A percentile compares a stretch with the other conserved stretches of the same genome.
These are phyloP conservation scores for Xylariaceae sp. DNA, from an alignment of 2,329 filamentous ascomycete species.

Conservation along the genomic window DNA sequence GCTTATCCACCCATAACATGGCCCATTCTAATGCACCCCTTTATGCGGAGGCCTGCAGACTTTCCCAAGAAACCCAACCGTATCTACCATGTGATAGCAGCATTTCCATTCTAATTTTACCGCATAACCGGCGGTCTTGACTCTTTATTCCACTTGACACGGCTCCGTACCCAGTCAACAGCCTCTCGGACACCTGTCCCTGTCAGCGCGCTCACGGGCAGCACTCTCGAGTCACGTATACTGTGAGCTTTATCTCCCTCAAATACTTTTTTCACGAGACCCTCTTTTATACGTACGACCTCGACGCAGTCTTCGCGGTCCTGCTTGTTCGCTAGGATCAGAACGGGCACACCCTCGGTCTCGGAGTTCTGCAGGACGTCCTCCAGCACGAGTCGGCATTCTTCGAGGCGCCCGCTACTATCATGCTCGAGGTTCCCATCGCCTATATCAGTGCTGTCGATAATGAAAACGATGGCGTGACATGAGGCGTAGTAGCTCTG, in stretches of 20 bases:
- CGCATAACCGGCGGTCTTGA: slow-evolving; percentile 88
- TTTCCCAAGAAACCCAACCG: background rate
- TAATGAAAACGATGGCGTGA: slow-evolving; percentile 96
- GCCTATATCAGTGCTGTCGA: slow-evolving; percentile 91
- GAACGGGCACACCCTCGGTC: slow-evolving; percentile 83
- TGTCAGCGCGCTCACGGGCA: slow-evolving; percentile 88
- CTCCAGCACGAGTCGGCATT: slow-evolving; percentile 86
- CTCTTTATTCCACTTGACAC: slow-evolving; percentile 97
- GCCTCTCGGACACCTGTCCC: slow-evolving; percentile 86
- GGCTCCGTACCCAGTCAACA: slow-evolving; percentile 90
- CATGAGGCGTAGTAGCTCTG: slow-evolving; percentile 92
- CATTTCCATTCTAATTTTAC: slow-evolving; percentile 37
- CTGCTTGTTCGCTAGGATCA: slow-evolving; percentile 96
- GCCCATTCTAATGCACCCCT: no score
- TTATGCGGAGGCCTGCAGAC: no score
- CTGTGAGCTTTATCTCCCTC: slow-evolving; percentile 85
- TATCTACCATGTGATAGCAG: slow-evolving; percentile 5
- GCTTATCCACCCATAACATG: no score
- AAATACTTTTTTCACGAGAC: slow-evolving; percentile 89
- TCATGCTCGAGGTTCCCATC: slow-evolving; percentile 63
- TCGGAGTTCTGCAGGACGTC: slow-evolving; percentile 83
- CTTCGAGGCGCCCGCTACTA: slow-evolving; percentile 66
- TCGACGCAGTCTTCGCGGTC: slow-evolving; percentile 96
- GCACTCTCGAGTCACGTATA: slow-evolving; percentile 83
- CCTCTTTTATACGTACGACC: slow-evolving; percentile 96